Evolutionary conservation across 805 yeast genomes (phyloP).

Genomic region (Grigorovia jiainica): DNA sequence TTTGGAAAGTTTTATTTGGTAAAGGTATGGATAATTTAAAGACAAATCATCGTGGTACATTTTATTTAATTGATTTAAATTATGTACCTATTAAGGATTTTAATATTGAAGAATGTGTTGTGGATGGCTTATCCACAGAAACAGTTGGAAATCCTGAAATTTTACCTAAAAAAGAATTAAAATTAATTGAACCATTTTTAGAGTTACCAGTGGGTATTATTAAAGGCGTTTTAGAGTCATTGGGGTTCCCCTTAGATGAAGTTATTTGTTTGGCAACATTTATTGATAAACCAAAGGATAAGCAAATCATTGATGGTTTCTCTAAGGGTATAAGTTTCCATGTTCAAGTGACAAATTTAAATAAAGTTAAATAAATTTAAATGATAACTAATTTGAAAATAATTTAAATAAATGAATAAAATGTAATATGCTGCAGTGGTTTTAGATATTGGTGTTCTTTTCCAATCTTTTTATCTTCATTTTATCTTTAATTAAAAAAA

Average conservation of each 20-base stretch:
- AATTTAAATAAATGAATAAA: too few relatives aligned
- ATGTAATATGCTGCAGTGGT: too few relatives aligned
- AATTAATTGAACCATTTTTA: slow-evolving; percentile 24
- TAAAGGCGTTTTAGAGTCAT: slow-evolving; percentile 24
- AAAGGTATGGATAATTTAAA: slow-evolving; percentile 88
- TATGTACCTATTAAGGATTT: slow-evolving; percentile 22
- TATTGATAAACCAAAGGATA: slow-evolving; percentile 19
- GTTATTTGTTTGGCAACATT: slow-evolving; percentile 22
- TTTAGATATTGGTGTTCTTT: too few relatives aligned
- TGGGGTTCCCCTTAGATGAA: slow-evolving; percentile 21
- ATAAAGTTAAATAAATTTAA: too few relatives aligned
- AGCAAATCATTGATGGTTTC: slow-evolving; percentile 9
- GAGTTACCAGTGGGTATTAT: slow-evolving; percentile 28
- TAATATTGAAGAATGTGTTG: slow-evolving; percentile 9
- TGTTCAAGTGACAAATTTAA: slow-evolving; percentile 17
- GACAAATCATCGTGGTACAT: slow-evolving; percentile 71
- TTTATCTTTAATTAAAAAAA: too few relatives aligned
- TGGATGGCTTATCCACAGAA: background rate
- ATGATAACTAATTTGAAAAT: too few relatives aligned
- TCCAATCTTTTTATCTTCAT: too few relatives aligned
- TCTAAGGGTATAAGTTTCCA: slow-evolving; percentile 27
- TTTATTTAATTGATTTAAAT: slow-evolving; percentile 26
- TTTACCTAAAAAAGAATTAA: slow-evolving; percentile 13
- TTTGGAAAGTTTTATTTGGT: slow-evolving; percentile 71
- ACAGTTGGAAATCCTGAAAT: slow-evolving; percentile 7